Base-by-base conservation (phyloP, 1,284 basidiomycete genomes). In the Cutaneotrichosporon curvatum region DNA sequence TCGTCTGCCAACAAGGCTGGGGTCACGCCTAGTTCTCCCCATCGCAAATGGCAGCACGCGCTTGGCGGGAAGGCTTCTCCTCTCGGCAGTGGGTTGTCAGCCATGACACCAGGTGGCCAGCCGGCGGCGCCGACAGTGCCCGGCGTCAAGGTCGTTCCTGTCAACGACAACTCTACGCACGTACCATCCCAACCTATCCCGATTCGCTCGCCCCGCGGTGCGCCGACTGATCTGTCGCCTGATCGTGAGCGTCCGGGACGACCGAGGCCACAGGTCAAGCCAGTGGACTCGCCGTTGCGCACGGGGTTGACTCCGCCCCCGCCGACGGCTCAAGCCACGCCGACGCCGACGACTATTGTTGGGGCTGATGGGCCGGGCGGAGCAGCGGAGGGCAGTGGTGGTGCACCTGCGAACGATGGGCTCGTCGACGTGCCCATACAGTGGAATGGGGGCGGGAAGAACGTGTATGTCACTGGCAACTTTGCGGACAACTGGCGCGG, bases 391-490 rank as follows among this genome's bases (percentile, higher is more conserved):
- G 39, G 19, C 4, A 11, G 43, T n/a, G 44, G 23, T 22, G 35
- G 22, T 7, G n/a, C 32, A n/a, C 20, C 20, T 43, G 25, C 47
- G 15, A 37, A 31, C 22, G 65, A 67, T 49, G 65, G 64, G 2
- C 39, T 65, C 39, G 67, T 69, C 10, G 59, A 60, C 47, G 67
- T 69, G 7, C 63, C 65, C 3, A 56, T 69, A n/a, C 60, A 63
- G 34, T 74, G 73, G 73, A 67, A 61, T 16, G 70, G 69, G 38
- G 70, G 72, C 7, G 73, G 72, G 12, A 71, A 70, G 51, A 63
- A 65, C 34, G 78, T 79, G 4, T 78, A 71, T 52, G 77, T 80
- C 5, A 78, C 77, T 0, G 78, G 78, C n/a, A 79, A 77, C 45
- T 69, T 79, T 63, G 76, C 77, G 15, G 75, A 78, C 48, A 76